A percentile compares a stretch with the other conserved stretches of the same genome.
These are phyloP conservation scores for Porphyrellus cyaneotinctus DNA, from an alignment of 768 basidiomycete species.

Conservation along the genomic window DNA sequence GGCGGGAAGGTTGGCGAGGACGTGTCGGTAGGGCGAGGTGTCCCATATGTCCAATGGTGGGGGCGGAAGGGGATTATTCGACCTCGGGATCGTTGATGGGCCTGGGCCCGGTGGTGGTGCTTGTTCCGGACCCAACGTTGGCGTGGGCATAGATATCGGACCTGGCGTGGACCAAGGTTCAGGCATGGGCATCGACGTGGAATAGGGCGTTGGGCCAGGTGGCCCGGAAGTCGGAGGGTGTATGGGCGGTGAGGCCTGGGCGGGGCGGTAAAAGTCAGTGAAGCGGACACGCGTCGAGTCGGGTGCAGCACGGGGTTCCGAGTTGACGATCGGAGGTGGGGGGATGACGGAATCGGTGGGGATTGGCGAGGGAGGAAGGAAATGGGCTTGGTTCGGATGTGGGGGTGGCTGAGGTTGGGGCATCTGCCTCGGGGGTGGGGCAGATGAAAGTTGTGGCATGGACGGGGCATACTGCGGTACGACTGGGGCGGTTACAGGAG, in stretches of 20 bases:
- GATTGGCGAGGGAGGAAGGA: conserved; percentile 18
- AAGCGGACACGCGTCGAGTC: conserved; percentile 25
- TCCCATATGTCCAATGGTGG: conserved; percentile 62
- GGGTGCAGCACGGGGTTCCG: conserved; percentile 4
- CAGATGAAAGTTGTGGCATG: not conserved
- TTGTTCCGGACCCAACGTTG: not conserved
- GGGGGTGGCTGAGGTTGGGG: conserved; percentile 9
- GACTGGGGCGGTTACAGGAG: not conserved
- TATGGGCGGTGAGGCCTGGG: not conserved
- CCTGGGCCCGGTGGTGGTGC: not conserved
- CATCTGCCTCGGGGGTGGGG: conserved; percentile 15
- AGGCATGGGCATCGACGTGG: conserved; percentile 4
- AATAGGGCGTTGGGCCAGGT: conserved; percentile 12
- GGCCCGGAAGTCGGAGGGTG: conserved; percentile 4
- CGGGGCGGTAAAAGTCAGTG: conserved; percentile 26
- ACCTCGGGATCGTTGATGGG: not conserved
- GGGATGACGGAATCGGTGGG: conserved; percentile 17
- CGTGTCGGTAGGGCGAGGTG: conserved; percentile 49
- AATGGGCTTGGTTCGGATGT: not conserved
- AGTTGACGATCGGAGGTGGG: conserved; percentile 15
- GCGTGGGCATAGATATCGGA: not conserved
- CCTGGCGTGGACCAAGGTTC: not conserved
- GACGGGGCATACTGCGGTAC: not conserved
- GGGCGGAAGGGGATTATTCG: conserved; percentile 56
- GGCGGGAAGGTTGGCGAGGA: conserved; percentile 48